phyloP scores from a whole-genome alignment of 2,329 filamentous ascomycete species.

The Fusarium palustre region DNA sequence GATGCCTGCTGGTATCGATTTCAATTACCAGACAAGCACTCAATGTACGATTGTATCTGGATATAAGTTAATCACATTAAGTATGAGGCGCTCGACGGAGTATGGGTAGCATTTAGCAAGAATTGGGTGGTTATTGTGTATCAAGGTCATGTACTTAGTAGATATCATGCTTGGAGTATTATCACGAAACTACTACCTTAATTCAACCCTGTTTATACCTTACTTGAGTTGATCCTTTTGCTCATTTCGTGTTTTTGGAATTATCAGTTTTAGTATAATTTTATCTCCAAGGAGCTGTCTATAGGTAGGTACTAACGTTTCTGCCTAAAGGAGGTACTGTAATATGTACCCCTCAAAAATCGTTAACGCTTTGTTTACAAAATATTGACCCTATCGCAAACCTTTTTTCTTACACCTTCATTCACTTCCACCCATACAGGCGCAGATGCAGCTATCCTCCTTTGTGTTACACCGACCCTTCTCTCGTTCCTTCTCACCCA shows the following conservation, averaged over 20 bases:
- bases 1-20: not conserved
- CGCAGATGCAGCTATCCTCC: slow-evolving; percentile 3
- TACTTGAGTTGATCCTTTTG: not conserved
- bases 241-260: not conserved
- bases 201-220: not conserved
- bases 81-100: slow-evolving; percentile 26
- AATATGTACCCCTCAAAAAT: not conserved
- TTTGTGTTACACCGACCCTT: not conserved
- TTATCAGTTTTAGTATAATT: not conserved
- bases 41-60: not conserved
- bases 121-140: slow-evolving; percentile 4
- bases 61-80: not conserved
- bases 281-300: not conserved
- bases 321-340: not conserved
- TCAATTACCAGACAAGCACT: not conserved
- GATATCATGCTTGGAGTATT: slow-evolving; percentile 8
- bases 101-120: slow-evolving; percentile 15
- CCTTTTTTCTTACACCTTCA: not conserved
- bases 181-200: not conserved
- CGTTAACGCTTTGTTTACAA: not conserved
- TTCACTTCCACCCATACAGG: slow-evolving; percentile 19
- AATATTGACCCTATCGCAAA: not conserved
- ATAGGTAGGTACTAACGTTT: too few relatives aligned
- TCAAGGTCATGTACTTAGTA: slow-evolving; percentile 10
- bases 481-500: not conserved